Base-by-base conservation (phyloP, 2,329 filamentous ascomycete species). In the Ophiocordyceps camponoti-floridani region DNA sequence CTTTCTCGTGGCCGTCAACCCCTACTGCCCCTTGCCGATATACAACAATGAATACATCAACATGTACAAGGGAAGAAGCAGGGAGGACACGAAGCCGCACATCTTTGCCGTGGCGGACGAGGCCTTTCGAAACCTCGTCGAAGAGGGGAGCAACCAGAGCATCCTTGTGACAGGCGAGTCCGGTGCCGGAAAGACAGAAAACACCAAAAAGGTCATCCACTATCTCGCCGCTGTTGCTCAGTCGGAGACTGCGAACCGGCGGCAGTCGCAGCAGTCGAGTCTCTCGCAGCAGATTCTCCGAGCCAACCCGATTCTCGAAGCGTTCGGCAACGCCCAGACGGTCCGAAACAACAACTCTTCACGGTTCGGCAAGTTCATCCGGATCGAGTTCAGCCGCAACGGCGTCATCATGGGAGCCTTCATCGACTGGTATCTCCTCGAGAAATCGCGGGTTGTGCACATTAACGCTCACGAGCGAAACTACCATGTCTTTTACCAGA, bases 141-240 rank as follows among this genome's bases (percentile, higher is more conserved):
- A 95, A 44, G 91, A 96, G 62, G 88, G 88, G 38, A 73, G 87
- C 51, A 96, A 98, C 54, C 91, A 98, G 64, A 96, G 89, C 56
- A 98, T 98, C 54, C 70, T 98, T 44, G 93, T 98, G 19, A 98
- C 91, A 3, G 91, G 91, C 63, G 91, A 98, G 66, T 98, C 91
- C 16, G 91, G 91, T 58, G 91, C 91, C 31, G 91, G 91, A 53
- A 98, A 98, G 66, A 98, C 91, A 0, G 91, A 98, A 60, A 98
- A 98, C 59, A 98, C 91, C 14, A 98, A 98, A 59, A 98, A 98
- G 61, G 91, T 98, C 53, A 98, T 98, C 45, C 93, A 98, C 56
- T 98, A 98, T 57, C 77, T 98, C 40, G 91, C 91, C 13, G 87
- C 91, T 1, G 91, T 98, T 41, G 91, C 91, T 10, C 83, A 84